These are phyloP conservation scores for Petunia secreta DNA, from an alignment of 257 asterid species.

Conservation along the genomic window DNA sequence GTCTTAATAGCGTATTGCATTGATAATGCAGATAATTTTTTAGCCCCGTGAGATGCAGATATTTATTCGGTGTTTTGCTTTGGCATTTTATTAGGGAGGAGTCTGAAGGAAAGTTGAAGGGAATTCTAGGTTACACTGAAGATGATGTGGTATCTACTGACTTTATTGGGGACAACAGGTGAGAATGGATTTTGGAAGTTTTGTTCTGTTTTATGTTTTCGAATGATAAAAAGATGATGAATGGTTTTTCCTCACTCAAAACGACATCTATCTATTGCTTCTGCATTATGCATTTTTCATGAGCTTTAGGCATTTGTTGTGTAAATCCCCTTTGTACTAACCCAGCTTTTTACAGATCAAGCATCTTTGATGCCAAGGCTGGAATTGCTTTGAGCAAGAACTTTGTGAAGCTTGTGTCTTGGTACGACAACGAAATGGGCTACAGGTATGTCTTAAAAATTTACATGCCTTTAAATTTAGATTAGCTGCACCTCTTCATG, in stretches of 20 bases:
- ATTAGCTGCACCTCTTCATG: background rate
- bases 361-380: conserved; percentile 90
- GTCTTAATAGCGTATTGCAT: background rate
- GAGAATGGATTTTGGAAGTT: background rate
- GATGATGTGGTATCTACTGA: conserved; percentile 93
- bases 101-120: conserved; percentile 78
- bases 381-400: conserved; percentile 76
- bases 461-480: background rate
- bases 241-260: background rate
- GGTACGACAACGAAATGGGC: conserved; percentile 96
- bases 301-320: background rate
- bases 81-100: conserved; percentile 54
- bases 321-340: background rate
- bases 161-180: conserved; percentile 91
- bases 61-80: background rate
- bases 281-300: background rate
- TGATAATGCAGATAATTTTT: background rate
- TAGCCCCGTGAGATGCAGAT: background rate
- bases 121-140: conserved; percentile 87
- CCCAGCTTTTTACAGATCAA: conserved; percentile 55
- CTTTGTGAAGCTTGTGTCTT: conserved; percentile 75
- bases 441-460: conserved; percentile 59
- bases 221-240: background rate
- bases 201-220: background rate
- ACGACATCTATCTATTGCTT: background rate